Conservation (phyloP, 2,329 filamentous ascomycete genomes). For the Diplodia seriata region DNA sequence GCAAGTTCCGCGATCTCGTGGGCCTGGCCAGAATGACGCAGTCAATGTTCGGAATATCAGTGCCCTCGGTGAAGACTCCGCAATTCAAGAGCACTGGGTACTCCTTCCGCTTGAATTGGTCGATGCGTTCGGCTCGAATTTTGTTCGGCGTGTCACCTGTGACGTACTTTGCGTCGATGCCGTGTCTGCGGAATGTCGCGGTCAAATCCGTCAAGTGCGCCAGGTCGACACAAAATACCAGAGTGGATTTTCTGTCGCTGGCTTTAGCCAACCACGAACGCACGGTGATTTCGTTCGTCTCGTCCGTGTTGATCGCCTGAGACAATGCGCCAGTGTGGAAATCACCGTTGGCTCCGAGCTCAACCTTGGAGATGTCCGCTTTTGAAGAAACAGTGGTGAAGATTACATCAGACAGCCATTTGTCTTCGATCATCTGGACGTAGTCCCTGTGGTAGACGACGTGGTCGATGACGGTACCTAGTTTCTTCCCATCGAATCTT, state of each 20-base stretch:
- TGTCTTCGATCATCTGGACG: conserved; percentile 81
- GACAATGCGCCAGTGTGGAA: conserved; percentile 82
- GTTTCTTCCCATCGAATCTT: conserved; percentile 81
- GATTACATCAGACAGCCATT: conserved; percentile 89
- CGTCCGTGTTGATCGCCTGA: conserved; percentile 78
- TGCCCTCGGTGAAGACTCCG: conserved; percentile 95
- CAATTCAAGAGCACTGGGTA: conserved; percentile 94
- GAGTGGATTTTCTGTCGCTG: conserved; percentile 75
- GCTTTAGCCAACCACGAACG: conserved; percentile 85
- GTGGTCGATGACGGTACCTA: conserved; percentile 88
- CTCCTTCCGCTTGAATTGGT: conserved; percentile 75
- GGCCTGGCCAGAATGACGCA: conserved; percentile 88
- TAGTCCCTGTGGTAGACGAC: conserved; percentile 95
- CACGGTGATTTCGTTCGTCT: conserved; percentile 83
- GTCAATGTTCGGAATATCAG: conserved; percentile 96
- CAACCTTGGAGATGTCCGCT: conserved; percentile 78
- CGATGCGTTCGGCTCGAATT: conserved; percentile 73
- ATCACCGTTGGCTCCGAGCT: conserved; percentile 69
- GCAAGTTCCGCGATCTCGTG: conserved; percentile 88
- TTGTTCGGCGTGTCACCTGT: conserved; percentile 77
- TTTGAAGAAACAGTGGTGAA: conserved; percentile 91
- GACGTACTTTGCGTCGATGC: conserved; percentile 85
- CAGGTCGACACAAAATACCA: conserved; percentile 94
- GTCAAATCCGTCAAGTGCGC: conserved; percentile 80
- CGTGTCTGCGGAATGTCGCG: conserved; percentile 74